Percentiles rank a stretch among this genome's conserved stretches.
Evolutionary conservation across 2,329 filamentous ascomycete species (phyloP).

Genomic region (Aspergillus persii): DNA sequence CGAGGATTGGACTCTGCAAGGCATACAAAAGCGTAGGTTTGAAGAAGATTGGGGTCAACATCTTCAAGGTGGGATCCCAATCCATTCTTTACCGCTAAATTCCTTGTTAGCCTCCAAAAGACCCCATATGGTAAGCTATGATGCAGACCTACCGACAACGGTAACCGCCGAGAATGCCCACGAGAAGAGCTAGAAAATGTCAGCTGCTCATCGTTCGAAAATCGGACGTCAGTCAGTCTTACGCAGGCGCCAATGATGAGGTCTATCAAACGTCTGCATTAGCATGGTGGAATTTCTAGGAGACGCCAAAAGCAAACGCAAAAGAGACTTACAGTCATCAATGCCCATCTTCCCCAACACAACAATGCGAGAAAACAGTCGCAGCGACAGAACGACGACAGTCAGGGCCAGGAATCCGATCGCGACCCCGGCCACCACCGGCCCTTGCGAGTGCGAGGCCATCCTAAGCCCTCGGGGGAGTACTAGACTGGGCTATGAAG

Average conservation of each 20-base stretch:
- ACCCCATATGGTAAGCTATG: too few relatives aligned
- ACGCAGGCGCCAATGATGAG: constrained; percentile 32
- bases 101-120: neutral
- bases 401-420: constrained; percentile 41
- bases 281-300: neutral
- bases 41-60: constrained; percentile 6
- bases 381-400: constrained; percentile 36
- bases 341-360: constrained; percentile 32
- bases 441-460: constrained; percentile 31
- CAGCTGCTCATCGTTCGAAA: neutral
- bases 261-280: constrained; percentile 15
- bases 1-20: too few relatives aligned
- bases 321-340: constrained; percentile 29
- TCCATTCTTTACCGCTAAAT: constrained; percentile 17
- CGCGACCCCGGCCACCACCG: constrained; percentile 33
- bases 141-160: constrained; percentile 28
- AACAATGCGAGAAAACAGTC: constrained; percentile 41
- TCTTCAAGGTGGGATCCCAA: constrained; percentile 17
- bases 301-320: too few relatives aligned
- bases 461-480: neutral
- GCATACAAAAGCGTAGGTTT: constrained; percentile 14
- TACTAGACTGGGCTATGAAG: neutral
- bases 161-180: constrained; percentile 39
- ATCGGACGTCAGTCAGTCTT: constrained; percentile 8
- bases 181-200: constrained; percentile 25